Evolutionary conservation across 108 stramenopile genomes (phyloP), one percentile per base, ranked within the genome.

Genomic region (Skeletonema tropicum): DNA sequence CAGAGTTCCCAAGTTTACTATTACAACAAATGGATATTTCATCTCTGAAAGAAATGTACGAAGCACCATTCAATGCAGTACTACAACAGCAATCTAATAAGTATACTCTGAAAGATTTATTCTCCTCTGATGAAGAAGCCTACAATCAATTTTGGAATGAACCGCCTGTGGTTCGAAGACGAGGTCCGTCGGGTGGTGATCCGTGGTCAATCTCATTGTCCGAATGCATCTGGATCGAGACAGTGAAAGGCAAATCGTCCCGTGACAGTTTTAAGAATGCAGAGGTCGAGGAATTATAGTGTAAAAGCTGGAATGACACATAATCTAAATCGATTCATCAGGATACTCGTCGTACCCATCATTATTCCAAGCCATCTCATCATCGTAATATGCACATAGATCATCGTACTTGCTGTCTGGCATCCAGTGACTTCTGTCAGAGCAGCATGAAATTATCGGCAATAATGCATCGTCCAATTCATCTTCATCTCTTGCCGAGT

Each of bases 401-500:
- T 65, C 49, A 33, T 46, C 25, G 42, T 64, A 38, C 45, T 38
- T 36, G 9, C 48, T 55, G 13, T 30, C 25, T 19, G 66, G 33
- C 46, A 74, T 57, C 26, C 65, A 41, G 7, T 65, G 36, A 26
- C 2, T n/a, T 23, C 14, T 6, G 7, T 32, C 36, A n/a, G 39
- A 14, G 38, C n/a, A n/a, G n/a, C 23, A 23, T 6, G 38, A 26
- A 65, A 68, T 29, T 30, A 68, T 29, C 3, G 68, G 35, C 6
- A 26, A 46, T 25, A 82, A 52, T 19, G 70, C 71, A 46, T 82
- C 70, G 1, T 21, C 38, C 58, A 82, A 59, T 23, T 82, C 80
- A 19, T 82, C 75, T 41, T 66, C 75, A 42, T 76, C 75, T 33
- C 80, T 42, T 11, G 80, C 75, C 49, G 80, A 82, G 68, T 82